Evolutionary conservation across 805 yeast genomes (phyloP).

Genomic region (Suhomyces sp.): DNA sequence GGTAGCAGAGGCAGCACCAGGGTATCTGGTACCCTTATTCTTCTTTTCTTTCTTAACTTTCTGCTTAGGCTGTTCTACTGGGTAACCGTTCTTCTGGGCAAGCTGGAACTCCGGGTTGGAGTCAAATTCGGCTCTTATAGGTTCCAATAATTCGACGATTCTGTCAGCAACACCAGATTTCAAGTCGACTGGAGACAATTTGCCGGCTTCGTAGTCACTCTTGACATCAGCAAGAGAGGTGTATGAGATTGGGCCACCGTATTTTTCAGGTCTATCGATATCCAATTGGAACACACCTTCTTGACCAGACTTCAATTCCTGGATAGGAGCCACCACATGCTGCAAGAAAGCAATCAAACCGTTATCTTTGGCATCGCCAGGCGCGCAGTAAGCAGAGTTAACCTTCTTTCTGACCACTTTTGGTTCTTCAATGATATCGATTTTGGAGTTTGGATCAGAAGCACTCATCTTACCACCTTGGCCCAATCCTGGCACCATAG

Average conservation of each 20-base stretch:
- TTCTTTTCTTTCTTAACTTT: constrained; percentile 80
- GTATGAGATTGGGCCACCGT: constrained; percentile 89
- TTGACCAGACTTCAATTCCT: constrained; percentile 64
- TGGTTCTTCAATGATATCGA: constrained; percentile 89
- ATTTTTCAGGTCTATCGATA: constrained; percentile 91
- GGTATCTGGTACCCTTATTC: constrained; percentile 87
- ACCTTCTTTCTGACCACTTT: constrained; percentile 86
- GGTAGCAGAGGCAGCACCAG: constrained; percentile 49
- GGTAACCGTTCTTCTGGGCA: constrained; percentile 78
- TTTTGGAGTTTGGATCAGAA: constrained; percentile 96
- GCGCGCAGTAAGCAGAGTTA: constrained; percentile 89
- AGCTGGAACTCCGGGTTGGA: constrained; percentile 68
- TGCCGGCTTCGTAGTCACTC: constrained; percentile 66
- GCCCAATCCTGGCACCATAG: constrained; percentile 95
- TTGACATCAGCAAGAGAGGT: constrained; percentile 63
- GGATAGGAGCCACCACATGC: constrained; percentile 80
- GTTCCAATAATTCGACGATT: constrained; percentile 75
- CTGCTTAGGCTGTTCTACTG: constrained; percentile 59
- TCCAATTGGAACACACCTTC: constrained; percentile 57
- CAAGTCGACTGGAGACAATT: constrained; percentile 88
- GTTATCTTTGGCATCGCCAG: constrained; percentile 85
- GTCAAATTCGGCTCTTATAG: constrained; percentile 70
- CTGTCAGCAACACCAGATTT: constrained; percentile 88
- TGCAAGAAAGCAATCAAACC: constrained; percentile 86
- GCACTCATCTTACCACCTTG: constrained; percentile 99